Evolutionary conservation across 2,329 filamentous ascomycete genomes (phyloP).

Genomic region (Chalaropsis thielavioides): DNA sequence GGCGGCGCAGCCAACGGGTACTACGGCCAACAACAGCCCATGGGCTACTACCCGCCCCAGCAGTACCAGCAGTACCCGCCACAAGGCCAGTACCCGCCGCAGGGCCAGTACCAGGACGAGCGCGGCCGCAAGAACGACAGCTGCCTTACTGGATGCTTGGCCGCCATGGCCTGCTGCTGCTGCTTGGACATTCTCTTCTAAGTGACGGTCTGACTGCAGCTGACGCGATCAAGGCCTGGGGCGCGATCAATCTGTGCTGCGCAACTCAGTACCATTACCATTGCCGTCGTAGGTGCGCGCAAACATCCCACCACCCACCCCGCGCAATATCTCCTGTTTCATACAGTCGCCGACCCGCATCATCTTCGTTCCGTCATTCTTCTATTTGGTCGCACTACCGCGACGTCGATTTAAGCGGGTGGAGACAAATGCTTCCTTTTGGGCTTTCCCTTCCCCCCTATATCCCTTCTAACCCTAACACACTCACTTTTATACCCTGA

Average conservation of each 20-base stretch:
- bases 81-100: slow-evolving; percentile 26
- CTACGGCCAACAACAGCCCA: slow-evolving; percentile 16
- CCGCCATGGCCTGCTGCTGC: slow-evolving; percentile 42
- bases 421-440: neutral
- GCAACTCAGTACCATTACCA: neutral
- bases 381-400: neutral
- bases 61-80: slow-evolving; percentile 17
- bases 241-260: neutral
- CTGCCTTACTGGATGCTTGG: slow-evolving; percentile 34
- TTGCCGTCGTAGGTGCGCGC: neutral
- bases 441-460: neutral
- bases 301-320: neutral
- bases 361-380: neutral
- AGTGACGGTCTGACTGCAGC: slow-evolving; percentile 9
- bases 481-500: neutral
- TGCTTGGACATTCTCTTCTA: slow-evolving; percentile 44
- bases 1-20: slow-evolving; percentile 9
- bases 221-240: neutral
- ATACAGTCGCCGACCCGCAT: neutral
- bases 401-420: neutral
- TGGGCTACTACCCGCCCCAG: slow-evolving; percentile 28
- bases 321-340: no score
- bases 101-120: slow-evolving; percentile 25
- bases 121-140: slow-evolving; percentile 24
- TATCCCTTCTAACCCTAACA: neutral